phyloP scores from a whole-genome alignment of 768 basidiomycete genomes.

The Tephrocybe sp. region DNA sequence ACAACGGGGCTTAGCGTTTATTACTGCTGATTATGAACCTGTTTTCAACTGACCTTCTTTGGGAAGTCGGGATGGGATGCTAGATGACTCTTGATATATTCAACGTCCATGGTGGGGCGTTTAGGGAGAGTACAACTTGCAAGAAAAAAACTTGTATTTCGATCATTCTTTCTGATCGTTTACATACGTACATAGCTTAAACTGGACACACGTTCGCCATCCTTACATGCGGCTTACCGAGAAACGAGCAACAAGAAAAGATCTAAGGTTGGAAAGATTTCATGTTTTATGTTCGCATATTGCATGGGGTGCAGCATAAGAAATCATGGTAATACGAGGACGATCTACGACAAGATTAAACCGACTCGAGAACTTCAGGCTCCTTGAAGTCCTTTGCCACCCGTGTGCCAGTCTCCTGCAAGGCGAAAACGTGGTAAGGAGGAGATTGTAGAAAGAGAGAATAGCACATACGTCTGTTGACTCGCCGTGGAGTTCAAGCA shows the following conservation, averaged over 20 bases:
- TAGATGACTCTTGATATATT: conserved; percentile 63
- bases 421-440: conserved; percentile 11
- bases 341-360: conserved; percentile 54
- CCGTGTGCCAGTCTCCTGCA: conserved; percentile 91
- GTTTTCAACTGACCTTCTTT: conserved; percentile 62
- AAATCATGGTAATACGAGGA: conserved; percentile 33
- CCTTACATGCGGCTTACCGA: background rate
- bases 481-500: conserved; percentile 96
- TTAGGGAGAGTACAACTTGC: background rate
- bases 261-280: background rate
- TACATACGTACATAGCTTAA: background rate
- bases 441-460: background rate
- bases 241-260: background rate
- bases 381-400: conserved; percentile 97
- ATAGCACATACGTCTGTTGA: conserved; percentile 77
- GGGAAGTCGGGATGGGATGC: conserved; percentile 78
- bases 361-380: conserved; percentile 90
- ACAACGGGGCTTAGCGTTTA: background rate
- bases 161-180: background rate
- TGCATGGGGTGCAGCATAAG: conserved; percentile 28
- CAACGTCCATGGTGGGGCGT: conserved; percentile 70
- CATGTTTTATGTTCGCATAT: conserved; percentile 14
- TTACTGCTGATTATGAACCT: background rate
- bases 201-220: background rate
- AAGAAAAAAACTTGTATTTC: background rate